Evolutionary conservation across 2,329 filamentous ascomycete genomes (phyloP).

Genomic region (Claviceps paspali): DNA sequence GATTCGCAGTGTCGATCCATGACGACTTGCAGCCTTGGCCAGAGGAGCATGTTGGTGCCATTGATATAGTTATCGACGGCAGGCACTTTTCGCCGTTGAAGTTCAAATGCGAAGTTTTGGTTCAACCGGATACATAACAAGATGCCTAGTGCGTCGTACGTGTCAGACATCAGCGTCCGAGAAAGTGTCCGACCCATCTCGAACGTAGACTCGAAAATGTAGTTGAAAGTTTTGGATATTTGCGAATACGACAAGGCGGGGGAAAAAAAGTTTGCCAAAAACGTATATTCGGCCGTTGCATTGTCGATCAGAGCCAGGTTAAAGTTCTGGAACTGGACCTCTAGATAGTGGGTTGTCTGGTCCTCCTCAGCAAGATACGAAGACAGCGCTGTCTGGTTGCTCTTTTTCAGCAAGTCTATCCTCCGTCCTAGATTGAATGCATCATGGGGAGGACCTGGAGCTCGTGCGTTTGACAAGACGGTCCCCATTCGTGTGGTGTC

Average conservation of each 20-base stretch:
- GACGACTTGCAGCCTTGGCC: constrained; percentile 86
- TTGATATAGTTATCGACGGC: constrained; percentile 87
- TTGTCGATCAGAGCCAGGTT: constrained; percentile 92
- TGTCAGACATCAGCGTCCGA: constrained; percentile 58
- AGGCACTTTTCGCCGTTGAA: constrained; percentile 82
- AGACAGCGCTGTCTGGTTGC: constrained; percentile 60
- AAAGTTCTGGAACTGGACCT: constrained; percentile 84
- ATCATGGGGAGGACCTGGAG: constrained; percentile 53
- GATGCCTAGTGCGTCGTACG: constrained; percentile 72
- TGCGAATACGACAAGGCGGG: constrained; percentile 58
- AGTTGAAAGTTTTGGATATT: constrained; percentile 69
- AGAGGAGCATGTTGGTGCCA: constrained; percentile 86
- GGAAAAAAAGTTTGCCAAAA: constrained; percentile 79
- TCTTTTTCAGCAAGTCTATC: constrained; percentile 63
- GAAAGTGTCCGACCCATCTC: constrained; percentile 65
- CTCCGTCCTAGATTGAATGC: constrained; percentile 79
- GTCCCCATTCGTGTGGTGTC: constrained; percentile 50
- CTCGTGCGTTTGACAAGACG: constrained; percentile 32
- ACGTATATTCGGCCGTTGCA: constrained; percentile 85
- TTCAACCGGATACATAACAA: constrained; percentile 87
- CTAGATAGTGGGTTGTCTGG: constrained; percentile 69
- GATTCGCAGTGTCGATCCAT: constrained; percentile 91
- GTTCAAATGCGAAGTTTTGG: constrained; percentile 84
- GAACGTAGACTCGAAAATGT: constrained; percentile 84
- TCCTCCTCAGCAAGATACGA: constrained; percentile 89